These are phyloP conservation scores for Aspergillus jensenii DNA, from an alignment of 2,329 filamentous ascomycete species.

Conservation along the genomic window DNA sequence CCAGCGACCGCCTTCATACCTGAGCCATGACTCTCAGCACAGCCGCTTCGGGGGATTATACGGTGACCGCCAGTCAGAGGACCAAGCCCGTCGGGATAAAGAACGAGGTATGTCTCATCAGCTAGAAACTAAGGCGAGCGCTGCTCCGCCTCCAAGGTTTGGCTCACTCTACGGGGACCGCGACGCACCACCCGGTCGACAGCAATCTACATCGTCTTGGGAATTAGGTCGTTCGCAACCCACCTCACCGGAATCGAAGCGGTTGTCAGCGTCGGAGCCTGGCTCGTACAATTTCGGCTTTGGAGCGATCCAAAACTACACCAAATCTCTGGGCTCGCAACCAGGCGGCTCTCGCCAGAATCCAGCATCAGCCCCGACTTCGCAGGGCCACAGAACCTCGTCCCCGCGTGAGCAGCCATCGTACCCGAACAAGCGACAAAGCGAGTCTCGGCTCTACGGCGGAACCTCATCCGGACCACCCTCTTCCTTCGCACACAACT, in stretches of 20 bases:
- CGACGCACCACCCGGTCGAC: slow-evolving; percentile 29
- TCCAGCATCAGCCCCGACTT: slow-evolving; percentile 32
- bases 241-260: slow-evolving; percentile 38
- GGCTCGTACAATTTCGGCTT: slow-evolving; percentile 35
- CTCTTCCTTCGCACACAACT: slow-evolving; percentile 24
- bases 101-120: slow-evolving; percentile 31
- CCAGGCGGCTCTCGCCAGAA: slow-evolving; percentile 33
- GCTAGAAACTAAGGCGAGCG: slow-evolving; percentile 29
- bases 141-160: slow-evolving; percentile 29
- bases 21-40: slow-evolving; percentile 31
- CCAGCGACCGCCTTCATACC: slow-evolving; percentile 30
- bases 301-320: slow-evolving; percentile 42
- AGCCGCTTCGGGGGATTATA: slow-evolving; percentile 33
- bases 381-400: slow-evolving; percentile 33
- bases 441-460: slow-evolving; percentile 35
- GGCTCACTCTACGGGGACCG: slow-evolving; percentile 34
- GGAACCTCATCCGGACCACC: slow-evolving; percentile 33
- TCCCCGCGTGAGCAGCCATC: slow-evolving; percentile 36
- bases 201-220: slow-evolving; percentile 31
- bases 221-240: slow-evolving; percentile 39
- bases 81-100: slow-evolving; percentile 35
- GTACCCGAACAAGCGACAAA: slow-evolving; percentile 32
- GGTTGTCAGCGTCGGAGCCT: slow-evolving; percentile 33
- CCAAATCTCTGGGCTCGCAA: slow-evolving; percentile 43
- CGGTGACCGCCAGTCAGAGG: slow-evolving; percentile 37